phyloP scores from a whole-genome alignment of 805 yeast species.

The Crinitomyces ghanaensis region DNA sequence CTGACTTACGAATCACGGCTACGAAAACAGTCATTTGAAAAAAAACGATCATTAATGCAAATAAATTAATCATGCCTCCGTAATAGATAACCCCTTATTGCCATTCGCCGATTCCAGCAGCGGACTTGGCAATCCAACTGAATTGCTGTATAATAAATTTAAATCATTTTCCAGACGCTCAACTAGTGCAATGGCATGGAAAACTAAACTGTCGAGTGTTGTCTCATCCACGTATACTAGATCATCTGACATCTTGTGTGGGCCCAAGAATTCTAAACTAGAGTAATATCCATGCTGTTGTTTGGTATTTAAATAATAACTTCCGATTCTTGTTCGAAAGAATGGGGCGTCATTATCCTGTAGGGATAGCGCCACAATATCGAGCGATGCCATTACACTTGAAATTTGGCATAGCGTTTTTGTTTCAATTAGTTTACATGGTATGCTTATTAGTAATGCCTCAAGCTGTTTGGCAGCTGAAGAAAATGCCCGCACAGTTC shows the following conservation, averaged over 20 bases:
- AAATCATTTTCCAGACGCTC: too few relatives aligned
- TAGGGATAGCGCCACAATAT: slow-evolving; percentile 21
- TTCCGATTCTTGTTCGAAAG: slow-evolving; percentile 15
- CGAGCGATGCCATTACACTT: slow-evolving; percentile 19
- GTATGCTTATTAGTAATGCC: slow-evolving; percentile 12
- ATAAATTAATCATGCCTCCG: neutral
- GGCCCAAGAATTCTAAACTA: too few relatives aligned
- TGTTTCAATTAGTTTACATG: slow-evolving; percentile 4
- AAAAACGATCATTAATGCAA: neutral
- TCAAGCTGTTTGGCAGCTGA: slow-evolving; percentile 14
- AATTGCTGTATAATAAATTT: too few relatives aligned
- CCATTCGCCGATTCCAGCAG: too few relatives aligned
- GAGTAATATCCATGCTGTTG: too few relatives aligned
- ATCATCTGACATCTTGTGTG: too few relatives aligned
- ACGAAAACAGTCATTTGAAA: neutral
- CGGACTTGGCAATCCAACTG: too few relatives aligned
- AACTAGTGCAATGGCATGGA: too few relatives aligned
- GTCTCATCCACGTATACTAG: too few relatives aligned
- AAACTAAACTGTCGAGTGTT: too few relatives aligned
- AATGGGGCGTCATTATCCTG: slow-evolving; percentile 16
- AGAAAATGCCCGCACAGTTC: slow-evolving; percentile 14
- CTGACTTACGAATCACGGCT: neutral
- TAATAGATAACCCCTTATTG: too few relatives aligned
- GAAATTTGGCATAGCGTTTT: slow-evolving; percentile 7
- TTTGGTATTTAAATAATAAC: slow-evolving; percentile 6